Evolutionary conservation across 345 rosid genomes (phyloP), one percentile per base, ranked within the genome.

Genomic region (Gossypium thurberi): DNA sequence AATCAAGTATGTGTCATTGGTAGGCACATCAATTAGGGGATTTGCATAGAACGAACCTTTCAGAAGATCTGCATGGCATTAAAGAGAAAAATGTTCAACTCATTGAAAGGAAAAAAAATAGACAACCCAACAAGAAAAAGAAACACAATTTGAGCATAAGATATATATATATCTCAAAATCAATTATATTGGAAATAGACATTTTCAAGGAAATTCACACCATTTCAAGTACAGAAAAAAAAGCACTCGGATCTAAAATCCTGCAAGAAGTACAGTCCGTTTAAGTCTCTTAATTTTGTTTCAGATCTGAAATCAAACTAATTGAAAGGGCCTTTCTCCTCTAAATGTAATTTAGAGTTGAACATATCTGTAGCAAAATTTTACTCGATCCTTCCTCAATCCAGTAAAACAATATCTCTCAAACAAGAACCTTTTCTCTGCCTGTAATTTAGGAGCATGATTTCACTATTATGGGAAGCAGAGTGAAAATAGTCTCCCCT

Each of bases 41-140:
- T 91, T 90, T 26, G 96, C 97, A 80, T 94, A 94, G 80, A 77
- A 94, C 40, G 98, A 94, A 73, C 97, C 97, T 74, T 94, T 94
- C 77, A 89, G 74, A 78, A 84, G 70, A 77, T 94, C 97, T 94
- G 88, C 79, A 73, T 51, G 75, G 72, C 48, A 71, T 12, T 56
- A 68, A 81, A 25, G 25, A 37, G 55, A 10, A 72, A 73, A 65
- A 68, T 69, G 14, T 52, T 14, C 72, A 43, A 70, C 50, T 18
- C 57, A 18, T 14, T 56, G 10, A 37, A 71, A 1, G 44, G 20
- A 20, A 55, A 13, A 67, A 25, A 46, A 61, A 33, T 53, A 10
- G 65, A 50, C 28, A 20, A 21, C 7, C 57, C 17, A 58, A 50
- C 10, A 68, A 61, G 43, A 11, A 72, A n/a, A 33, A 26, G 11